Evolutionary conservation across 139 green algal genomes (phyloP).

Genomic region (Chlorella sorokiniana): DNA sequence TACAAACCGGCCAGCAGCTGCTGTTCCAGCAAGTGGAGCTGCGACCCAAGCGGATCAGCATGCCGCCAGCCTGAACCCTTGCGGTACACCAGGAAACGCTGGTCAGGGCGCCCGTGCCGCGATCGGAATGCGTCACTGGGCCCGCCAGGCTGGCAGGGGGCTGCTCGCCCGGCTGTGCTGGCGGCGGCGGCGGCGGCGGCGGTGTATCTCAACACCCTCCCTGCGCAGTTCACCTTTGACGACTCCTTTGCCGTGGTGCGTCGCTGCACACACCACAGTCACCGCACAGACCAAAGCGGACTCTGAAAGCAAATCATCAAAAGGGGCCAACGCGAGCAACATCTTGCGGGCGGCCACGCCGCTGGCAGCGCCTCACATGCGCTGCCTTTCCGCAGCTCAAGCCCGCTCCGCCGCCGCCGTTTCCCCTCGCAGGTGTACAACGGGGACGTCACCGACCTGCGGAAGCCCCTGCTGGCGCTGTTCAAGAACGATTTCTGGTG

Average conservation of each 20-base stretch:
- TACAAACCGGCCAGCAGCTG: no score
- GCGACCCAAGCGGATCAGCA: no score
- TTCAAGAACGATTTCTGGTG: constrained; percentile 80
- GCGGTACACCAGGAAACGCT: not conserved
- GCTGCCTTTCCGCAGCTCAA: not conserved
- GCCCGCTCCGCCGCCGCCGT: no score
- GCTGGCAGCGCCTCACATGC: no score
- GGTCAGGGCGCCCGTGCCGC: no score
- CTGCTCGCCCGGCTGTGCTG: not conserved
- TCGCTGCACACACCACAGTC: not conserved
- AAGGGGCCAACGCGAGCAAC: no score
- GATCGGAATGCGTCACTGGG: no score
- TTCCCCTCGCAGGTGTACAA: constrained; percentile 74
- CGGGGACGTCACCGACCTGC: constrained; percentile 61
- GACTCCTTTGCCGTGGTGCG: constrained; percentile 80
- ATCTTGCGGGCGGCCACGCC: no score
- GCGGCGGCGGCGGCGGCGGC: not conserved
- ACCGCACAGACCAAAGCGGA: no score
- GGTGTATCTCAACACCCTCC: constrained; percentile 65
- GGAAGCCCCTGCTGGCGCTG: constrained; percentile 42
- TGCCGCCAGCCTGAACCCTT: no score
- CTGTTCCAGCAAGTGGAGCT: no score
- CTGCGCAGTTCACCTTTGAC: constrained; percentile 73
- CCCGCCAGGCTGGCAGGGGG: not conserved
- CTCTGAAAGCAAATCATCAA: no score